These are phyloP conservation scores for Trametes cubensis DNA, from an alignment of 768 basidiomycete genomes.

Conservation along the genomic window DNA sequence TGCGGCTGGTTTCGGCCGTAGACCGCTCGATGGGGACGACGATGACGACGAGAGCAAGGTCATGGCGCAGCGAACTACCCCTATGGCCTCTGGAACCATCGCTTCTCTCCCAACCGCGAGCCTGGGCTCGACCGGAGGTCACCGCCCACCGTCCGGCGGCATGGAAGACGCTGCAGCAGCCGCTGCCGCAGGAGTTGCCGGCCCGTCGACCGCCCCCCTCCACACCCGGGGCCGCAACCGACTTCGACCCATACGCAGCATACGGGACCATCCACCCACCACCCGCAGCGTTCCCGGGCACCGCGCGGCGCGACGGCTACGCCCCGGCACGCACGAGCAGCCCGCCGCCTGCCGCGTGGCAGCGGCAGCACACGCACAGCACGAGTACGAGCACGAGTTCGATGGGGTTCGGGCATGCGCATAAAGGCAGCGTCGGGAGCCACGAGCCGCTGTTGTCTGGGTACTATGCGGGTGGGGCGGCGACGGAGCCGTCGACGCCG, in stretches of 20 bases:
- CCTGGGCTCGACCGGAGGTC: slow-evolving; percentile 4
- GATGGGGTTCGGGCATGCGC: slow-evolving; percentile 42
- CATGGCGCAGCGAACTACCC: slow-evolving; percentile 27
- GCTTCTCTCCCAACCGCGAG: slow-evolving; percentile 23
- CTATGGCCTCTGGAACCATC: slow-evolving; percentile 24
- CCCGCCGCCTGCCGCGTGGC: slow-evolving; percentile 42
- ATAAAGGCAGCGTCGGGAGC: slow-evolving; percentile 57
- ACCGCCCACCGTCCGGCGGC: slow-evolving; percentile 24
- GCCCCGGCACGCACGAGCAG: slow-evolving; percentile 49
- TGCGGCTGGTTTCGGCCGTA: slow-evolving; percentile 69
- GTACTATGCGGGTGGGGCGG: slow-evolving; percentile 17
- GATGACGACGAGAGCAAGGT: slow-evolving; percentile 44
- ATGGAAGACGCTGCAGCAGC: slow-evolving; percentile 37
- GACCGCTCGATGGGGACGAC: slow-evolving; percentile 70
- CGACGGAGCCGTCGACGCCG: slow-evolving; percentile 25
- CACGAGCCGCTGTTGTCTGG: slow-evolving; percentile 59
- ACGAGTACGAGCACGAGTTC: slow-evolving; percentile 30
- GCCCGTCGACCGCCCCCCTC: slow-evolving; percentile 22
- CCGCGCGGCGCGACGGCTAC: slow-evolving; percentile 41
- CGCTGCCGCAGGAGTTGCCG: slow-evolving; percentile 29
- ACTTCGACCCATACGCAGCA: slow-evolving; percentile 59
- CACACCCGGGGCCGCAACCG: slow-evolving; percentile 21
- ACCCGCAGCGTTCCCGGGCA: slow-evolving; percentile 19
- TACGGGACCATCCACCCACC: slow-evolving; percentile 34
- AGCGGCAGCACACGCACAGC: slow-evolving; percentile 30